Evolutionary conservation across 805 yeast genomes (phyloP).

Genomic region (Yueomyces sp.): DNA sequence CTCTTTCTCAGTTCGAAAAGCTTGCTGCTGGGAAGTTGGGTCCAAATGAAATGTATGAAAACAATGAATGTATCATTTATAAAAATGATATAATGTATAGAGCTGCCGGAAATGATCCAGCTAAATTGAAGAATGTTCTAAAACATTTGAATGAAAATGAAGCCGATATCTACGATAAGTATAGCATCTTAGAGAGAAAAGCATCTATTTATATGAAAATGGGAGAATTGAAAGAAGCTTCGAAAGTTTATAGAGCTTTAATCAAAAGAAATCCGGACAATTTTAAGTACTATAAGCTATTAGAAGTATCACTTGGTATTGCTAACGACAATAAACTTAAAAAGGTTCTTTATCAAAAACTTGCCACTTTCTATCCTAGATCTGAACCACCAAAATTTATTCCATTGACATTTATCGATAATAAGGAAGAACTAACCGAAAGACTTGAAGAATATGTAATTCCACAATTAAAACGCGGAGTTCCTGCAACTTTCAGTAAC

Average conservation of each 20-base stretch:
- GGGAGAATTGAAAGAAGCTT: slow-evolving; percentile 49
- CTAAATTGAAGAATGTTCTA: slow-evolving; percentile 43
- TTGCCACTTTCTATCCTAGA: slow-evolving; percentile 62
- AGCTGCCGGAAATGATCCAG: slow-evolving; percentile 36
- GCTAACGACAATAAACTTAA: slow-evolving; percentile 35
- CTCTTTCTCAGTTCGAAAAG: slow-evolving; percentile 64
- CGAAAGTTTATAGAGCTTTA: slow-evolving; percentile 50
- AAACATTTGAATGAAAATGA: slow-evolving; percentile 42
- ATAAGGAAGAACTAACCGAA: slow-evolving; percentile 29
- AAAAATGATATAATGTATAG: slow-evolving; percentile 54
- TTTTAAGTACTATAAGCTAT: slow-evolving; percentile 43
- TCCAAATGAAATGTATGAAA: slow-evolving; percentile 58
- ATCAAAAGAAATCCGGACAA: slow-evolving; percentile 82
- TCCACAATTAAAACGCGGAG: slow-evolving; percentile 59
- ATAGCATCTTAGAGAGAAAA: slow-evolving; percentile 48
- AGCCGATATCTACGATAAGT: slow-evolving; percentile 41
- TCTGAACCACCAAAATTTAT: slow-evolving; percentile 69
- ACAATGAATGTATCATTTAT: slow-evolving; percentile 67
- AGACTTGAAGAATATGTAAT: slow-evolving; percentile 43
- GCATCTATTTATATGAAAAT: slow-evolving; percentile 52
- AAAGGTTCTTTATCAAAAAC: slow-evolving; percentile 47
- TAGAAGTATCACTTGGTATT: slow-evolving; percentile 52
- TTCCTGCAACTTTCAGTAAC: slow-evolving; percentile 80
- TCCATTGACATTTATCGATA: slow-evolving; percentile 61
- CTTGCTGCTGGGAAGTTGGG: slow-evolving; percentile 55